These are phyloP conservation scores for Hortiboletus campestris DNA, from an alignment of 768 basidiomycete genomes.

Conservation along the genomic window DNA sequence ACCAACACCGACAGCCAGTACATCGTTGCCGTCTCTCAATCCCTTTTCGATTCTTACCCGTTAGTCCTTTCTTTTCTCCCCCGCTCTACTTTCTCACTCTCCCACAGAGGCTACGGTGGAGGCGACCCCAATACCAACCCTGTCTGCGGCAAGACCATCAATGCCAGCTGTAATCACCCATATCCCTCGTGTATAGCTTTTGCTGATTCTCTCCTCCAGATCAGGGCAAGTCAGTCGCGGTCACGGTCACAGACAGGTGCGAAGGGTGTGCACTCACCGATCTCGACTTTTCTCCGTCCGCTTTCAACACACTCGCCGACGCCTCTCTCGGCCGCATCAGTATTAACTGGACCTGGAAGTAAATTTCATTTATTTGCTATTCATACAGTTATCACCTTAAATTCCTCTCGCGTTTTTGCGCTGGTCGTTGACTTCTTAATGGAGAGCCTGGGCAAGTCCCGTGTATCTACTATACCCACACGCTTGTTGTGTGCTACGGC, in stretches of 20 bases:
- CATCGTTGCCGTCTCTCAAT: constrained; percentile 37
- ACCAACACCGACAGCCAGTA: constrained; percentile 28
- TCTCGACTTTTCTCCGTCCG: constrained; percentile 63
- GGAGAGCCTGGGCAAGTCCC: constrained; percentile 21
- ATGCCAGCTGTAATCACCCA: constrained; percentile 43
- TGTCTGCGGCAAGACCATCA: constrained; percentile 54
- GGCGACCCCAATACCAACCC: constrained; percentile 76
- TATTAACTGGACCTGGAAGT: constrained; percentile 50
- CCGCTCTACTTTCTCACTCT: background rate
- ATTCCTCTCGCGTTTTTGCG: background rate
- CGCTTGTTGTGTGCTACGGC: constrained; percentile 22
- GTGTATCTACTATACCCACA: constrained; percentile 14
- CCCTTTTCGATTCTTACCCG: constrained; percentile 37
- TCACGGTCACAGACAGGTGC: constrained; percentile 64
- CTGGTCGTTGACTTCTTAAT: constrained; percentile 21
- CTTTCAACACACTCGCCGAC: constrained; percentile 51
- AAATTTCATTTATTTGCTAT: constrained; percentile 27
- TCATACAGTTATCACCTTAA: constrained; percentile 18
- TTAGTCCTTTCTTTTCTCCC: constrained; percentile 15
- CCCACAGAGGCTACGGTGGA: constrained; percentile 49
- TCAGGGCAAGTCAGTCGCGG: constrained; percentile 45
- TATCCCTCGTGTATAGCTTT: background rate
- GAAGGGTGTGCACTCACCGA: constrained; percentile 46
- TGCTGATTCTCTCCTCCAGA: constrained; percentile 38
- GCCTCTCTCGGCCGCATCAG: constrained; percentile 49